These are phyloP conservation scores for Cladophialophora psammophila DNA, from an alignment of 2,329 filamentous ascomycete species.

Conservation along the genomic window DNA sequence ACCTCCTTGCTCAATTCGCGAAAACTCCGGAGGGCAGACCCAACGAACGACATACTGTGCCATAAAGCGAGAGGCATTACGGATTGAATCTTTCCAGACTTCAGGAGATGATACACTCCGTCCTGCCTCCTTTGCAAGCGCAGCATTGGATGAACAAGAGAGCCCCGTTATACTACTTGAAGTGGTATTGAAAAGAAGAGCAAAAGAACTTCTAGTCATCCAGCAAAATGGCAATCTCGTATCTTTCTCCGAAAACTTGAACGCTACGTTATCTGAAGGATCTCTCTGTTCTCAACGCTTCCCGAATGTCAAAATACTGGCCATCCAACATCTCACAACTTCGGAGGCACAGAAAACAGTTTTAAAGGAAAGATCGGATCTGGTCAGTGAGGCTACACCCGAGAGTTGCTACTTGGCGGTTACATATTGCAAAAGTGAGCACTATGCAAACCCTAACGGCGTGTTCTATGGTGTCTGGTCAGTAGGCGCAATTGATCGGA, in stretches of 20 bases:
- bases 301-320: slow-evolving; percentile 32
- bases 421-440: slow-evolving; percentile 19
- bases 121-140: slow-evolving; percentile 39
- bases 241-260: slow-evolving; percentile 48
- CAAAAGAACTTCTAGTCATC: slow-evolving; percentile 47
- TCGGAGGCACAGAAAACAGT: slow-evolving; percentile 40
- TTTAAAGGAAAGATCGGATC: slow-evolving; percentile 41
- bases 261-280: slow-evolving; percentile 9
- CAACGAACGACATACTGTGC: slow-evolving; percentile 65
- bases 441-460: slow-evolving; percentile 35
- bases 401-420: slow-evolving; percentile 26
- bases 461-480: slow-evolving; percentile 48
- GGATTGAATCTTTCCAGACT: slow-evolving; percentile 60
- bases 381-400: slow-evolving; percentile 26
- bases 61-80: slow-evolving; percentile 56
- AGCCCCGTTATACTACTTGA: slow-evolving; percentile 49
- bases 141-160: slow-evolving; percentile 48
- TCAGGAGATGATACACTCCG: slow-evolving; percentile 52
- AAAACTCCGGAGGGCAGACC: slow-evolving; percentile 54
- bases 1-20: slow-evolving; percentile 64
- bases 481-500: slow-evolving; percentile 39
- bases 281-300: slow-evolving; percentile 22
- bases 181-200: slow-evolving; percentile 19
- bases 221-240: slow-evolving; percentile 54
- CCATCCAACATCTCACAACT: slow-evolving; percentile 34